Percentiles rank a stretch among this genome's conserved stretches.
Evolutionary conservation across 352 stramenopile genomes (phyloP).

Genomic region (Thraustotheca clavata): DNA sequence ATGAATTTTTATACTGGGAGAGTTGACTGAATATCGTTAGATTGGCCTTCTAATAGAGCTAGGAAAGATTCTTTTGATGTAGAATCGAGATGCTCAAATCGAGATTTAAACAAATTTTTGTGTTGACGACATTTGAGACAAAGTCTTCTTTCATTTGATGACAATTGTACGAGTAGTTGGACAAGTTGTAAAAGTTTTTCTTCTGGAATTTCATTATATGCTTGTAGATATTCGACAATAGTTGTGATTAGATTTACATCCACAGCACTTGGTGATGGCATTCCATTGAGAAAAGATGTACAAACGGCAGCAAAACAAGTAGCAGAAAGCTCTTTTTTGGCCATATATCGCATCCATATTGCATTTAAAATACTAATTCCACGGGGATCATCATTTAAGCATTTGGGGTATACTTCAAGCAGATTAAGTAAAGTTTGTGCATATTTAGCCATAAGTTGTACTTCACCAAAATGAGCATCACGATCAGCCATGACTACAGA

Average conservation of each 20-base stretch:
- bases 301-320: neutral
- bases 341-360: neutral
- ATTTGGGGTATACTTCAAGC: neutral
- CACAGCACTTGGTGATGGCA: neutral
- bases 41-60: no score
- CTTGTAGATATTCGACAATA: neutral
- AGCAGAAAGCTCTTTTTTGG: neutral
- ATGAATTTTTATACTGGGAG: no score
- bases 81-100: no score
- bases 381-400: slow-evolving; percentile 2
- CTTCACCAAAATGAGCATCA: neutral
- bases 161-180: neutral
- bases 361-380: neutral
- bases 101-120: neutral
- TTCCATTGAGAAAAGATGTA: neutral
- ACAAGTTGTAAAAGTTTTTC: neutral
- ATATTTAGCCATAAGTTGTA: neutral
- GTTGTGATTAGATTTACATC: neutral
- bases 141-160: neutral
- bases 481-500: neutral
- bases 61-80: no score
- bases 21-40: no score
- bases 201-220: neutral
- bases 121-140: neutral
- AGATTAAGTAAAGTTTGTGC: neutral